Base-by-base conservation (phyloP, 1,139 yeast genomes). In the Kodamaea arcana region DNA sequence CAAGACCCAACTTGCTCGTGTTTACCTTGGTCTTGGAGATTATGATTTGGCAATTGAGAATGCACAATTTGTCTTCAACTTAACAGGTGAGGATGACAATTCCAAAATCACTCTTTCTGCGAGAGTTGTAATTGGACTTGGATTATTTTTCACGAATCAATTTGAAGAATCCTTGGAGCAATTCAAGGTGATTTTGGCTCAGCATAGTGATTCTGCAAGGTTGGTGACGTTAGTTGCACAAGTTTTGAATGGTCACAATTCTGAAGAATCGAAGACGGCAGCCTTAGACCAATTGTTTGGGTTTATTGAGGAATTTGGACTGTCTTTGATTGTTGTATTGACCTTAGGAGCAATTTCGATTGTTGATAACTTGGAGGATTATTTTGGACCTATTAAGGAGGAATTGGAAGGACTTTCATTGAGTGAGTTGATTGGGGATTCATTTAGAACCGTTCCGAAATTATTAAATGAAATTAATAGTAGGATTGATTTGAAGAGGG, bases 271-370 rank as follows among this genome's bases (percentile, higher is more conserved):
- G 6, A 80, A 78, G 39, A 84, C 80, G 44, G 92, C 90, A 2
- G 95, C 96, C 0, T 53, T 86, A 34, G 88, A 82, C 48, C 88
- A 82, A 51, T 54, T 83, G 32, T 75, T 80, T 48, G 69, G 74
- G 10, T 78, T 72, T 49, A 76, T 88, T 31, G 83, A 75, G 41
- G 68, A 62, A 11, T 60, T 75, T 37, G 95, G 94, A 0, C 67
- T 83, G 2, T 75, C 86, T 1, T 60, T 86, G 30, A 54, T 78
- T 21, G 78, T 85, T 7, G 80, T 85, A 0, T 56, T 88, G 34
- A 75, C 88, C 0, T 65, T 90, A 30, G 96, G 95, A 4, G 92
- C 94, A 0, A 79, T 90, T 29, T 80, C 94, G 0, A 56, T 90
- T 4, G 69, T 78, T 12, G 88, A 85, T 34, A 62, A 74, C 32